phyloP scores from a whole-genome alignment of 208 protist genomes.

The Angomonas desouzai region DNA sequence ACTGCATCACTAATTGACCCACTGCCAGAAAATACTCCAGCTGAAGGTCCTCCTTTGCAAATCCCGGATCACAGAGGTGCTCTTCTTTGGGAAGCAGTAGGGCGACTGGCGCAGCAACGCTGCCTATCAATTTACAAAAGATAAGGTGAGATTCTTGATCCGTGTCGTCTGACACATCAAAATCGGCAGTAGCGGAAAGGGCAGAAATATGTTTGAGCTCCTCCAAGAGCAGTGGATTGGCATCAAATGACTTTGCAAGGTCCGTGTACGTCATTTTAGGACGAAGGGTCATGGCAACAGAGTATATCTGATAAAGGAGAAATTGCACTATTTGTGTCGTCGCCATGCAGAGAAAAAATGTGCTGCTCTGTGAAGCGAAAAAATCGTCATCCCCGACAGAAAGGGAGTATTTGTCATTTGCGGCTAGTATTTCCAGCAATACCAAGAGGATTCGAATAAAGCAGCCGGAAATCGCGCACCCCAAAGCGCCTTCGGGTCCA shows the following conservation, averaged over 20 bases:
- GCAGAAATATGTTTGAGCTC: neutral
- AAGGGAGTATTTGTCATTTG: neutral
- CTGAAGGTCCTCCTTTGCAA: neutral
- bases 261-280: neutral
- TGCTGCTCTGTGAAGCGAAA: slow-evolving; percentile 1
- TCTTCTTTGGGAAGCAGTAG: neutral
- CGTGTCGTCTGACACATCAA: neutral
- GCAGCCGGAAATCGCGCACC: neutral
- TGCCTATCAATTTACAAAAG: neutral
- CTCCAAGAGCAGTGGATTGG: neutral
- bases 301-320: neutral
- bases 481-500: neutral
- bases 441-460: neutral
- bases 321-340: neutral
- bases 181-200: neutral
- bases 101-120: neutral
- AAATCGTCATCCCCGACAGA: neutral
- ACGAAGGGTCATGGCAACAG: neutral
- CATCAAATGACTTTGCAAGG: neutral
- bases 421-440: neutral
- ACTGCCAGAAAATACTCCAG: neutral
- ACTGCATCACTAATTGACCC: neutral
- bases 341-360: neutral
- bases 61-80: neutral
- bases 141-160: neutral